Percentiles rank a stretch among this genome's conserved stretches.
phyloP scores from a whole-genome alignment of 345 rosid genomes.

The Rhodamnia argentea region DNA sequence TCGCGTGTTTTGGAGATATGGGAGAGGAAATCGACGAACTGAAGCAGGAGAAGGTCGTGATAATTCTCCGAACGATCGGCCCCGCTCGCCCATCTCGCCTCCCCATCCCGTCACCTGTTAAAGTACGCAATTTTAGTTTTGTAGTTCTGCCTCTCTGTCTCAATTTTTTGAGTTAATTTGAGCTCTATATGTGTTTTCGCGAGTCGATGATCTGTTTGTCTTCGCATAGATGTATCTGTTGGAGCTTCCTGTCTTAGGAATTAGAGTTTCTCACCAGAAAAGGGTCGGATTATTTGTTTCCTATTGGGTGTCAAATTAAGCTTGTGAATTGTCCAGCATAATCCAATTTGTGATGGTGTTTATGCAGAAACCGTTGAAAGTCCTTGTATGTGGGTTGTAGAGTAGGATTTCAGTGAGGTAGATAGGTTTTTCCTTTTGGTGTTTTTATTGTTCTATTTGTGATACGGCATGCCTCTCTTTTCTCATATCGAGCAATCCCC shows the following conservation, averaged over 20 bases:
- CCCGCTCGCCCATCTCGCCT: constrained; percentile 66
- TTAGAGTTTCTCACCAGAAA: background rate
- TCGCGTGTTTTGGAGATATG: constrained; percentile 3
- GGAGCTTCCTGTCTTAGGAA: background rate
- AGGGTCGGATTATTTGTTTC: background rate
- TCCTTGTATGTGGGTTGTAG: background rate
- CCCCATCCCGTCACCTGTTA: constrained; percentile 42
- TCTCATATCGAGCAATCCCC: background rate
- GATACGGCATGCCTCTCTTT: background rate
- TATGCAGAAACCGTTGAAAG: background rate
- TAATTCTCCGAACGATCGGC: constrained; percentile 61
- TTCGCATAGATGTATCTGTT: background rate
- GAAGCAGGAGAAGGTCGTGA: constrained; percentile 24
- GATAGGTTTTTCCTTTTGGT: background rate
- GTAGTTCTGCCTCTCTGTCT: background rate
- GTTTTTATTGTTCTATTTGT: background rate
- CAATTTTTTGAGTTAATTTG: background rate
- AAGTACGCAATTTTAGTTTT: constrained; percentile 15
- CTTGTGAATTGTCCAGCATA: background rate
- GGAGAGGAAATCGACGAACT: constrained; percentile 12
- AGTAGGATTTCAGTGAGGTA: background rate
- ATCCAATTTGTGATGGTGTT: background rate
- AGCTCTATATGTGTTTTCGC: background rate
- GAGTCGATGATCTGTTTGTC: background rate
- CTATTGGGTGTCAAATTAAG: background rate